A percentile compares a stretch with the other conserved stretches of the same genome.
Evolutionary conservation across 148 eudicot genomes (phyloP).

Genomic region (Rhododendron ovatum): DNA sequence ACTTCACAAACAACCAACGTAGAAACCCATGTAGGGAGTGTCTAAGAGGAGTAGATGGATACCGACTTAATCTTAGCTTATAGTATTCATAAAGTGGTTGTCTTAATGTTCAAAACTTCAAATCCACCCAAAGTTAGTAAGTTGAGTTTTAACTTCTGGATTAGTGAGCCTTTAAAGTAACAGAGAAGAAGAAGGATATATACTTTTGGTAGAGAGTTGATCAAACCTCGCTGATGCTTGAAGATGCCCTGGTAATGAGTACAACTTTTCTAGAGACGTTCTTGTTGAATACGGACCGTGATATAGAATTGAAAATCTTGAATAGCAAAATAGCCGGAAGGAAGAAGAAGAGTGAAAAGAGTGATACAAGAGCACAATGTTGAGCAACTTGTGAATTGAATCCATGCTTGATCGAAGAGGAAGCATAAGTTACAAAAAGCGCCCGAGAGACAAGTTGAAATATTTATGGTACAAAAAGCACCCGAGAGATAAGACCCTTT

Average conservation of each 20-base stretch:
- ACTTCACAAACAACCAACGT: not conserved
- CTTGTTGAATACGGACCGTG: constrained; percentile 11
- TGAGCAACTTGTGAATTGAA: constrained; percentile 18
- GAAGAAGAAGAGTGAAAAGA: constrained; percentile 17
- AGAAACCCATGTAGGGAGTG: not conserved
- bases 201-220: not conserved
- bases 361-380: constrained; percentile 17
- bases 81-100: not conserved
- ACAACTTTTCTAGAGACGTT: constrained; percentile 32
- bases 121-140: too few relatives aligned
- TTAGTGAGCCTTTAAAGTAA: too few relatives aligned
- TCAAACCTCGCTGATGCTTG: not conserved
- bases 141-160: too few relatives aligned
- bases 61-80: not conserved
- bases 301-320: constrained; percentile 11
- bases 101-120: not conserved
- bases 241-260: constrained; percentile 6
- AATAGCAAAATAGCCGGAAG: constrained; percentile 15
- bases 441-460: too few relatives aligned
- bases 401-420: constrained; percentile 15
- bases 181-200: too few relatives aligned
- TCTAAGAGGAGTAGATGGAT: too few relatives aligned
- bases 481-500: too few relatives aligned
- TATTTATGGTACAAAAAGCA: too few relatives aligned
- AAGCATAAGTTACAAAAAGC: not conserved